phyloP scores from a whole-genome alignment of 306 rosid genomes.

The Vigna reflexopilosa region DNA sequence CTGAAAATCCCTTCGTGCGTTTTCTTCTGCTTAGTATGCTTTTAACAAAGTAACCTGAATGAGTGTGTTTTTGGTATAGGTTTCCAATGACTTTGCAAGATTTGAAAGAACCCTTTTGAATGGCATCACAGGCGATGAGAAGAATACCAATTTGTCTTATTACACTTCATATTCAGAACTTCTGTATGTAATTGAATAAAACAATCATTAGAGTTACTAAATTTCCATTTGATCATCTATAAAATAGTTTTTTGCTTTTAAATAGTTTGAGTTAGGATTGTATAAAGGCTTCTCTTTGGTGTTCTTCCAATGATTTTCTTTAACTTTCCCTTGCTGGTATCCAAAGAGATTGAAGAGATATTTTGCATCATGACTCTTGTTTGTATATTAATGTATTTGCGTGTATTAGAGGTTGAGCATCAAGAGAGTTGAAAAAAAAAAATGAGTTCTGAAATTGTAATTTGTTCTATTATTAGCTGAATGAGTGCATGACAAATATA shows the following conservation, averaged over 20 bases:
- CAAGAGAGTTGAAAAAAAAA: background rate
- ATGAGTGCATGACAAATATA: background rate
- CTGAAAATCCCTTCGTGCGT: background rate
- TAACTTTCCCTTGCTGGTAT: background rate
- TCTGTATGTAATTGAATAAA: background rate
- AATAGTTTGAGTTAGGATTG: background rate
- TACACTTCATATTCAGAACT: constrained; percentile 17
- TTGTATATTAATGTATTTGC: background rate
- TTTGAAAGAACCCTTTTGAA: constrained; percentile 32
- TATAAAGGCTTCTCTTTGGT: constrained; percentile 1
- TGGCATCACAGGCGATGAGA: background rate
- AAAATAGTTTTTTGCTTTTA: background rate
- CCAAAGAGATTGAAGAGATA: background rate
- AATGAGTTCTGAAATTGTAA: background rate
- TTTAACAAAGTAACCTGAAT: constrained; percentile 9
- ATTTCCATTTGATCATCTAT: background rate
- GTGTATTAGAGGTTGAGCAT: background rate
- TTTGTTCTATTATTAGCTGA: background rate
- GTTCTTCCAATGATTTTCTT: constrained; percentile 19
- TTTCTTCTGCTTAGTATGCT: background rate
- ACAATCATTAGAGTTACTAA: background rate
- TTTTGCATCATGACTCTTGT: constrained; percentile 19
- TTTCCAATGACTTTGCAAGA: constrained; percentile 13
- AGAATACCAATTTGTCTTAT: constrained; percentile 9
- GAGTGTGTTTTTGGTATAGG: constrained; percentile 4